Base-by-base conservation (phyloP, 1,284 basidiomycete species). In the Cutaneotrichosporon mucoides region DNA sequence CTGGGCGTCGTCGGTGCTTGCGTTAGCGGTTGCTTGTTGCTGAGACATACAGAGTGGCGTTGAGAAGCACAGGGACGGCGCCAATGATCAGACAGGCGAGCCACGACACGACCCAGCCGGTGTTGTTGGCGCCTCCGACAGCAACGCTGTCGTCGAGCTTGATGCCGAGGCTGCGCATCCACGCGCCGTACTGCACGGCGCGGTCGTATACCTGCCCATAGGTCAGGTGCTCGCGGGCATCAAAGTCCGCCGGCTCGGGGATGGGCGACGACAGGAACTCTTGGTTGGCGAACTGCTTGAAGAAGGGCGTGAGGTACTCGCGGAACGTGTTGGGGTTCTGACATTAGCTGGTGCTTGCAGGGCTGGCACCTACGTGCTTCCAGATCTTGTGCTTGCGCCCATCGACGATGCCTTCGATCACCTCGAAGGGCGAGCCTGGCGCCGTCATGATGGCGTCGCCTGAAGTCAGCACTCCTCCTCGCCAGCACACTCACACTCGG, bases 11-110 rank as follows among this genome's bases (percentile, higher is more conserved):
- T 50, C 46, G 13, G 24, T 55, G 9, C 44, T 60, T 34, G 7
- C 9, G 9, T 37, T 9, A 38, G 56, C 33, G 16, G 13, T 35
- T 33, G 13, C n/a, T 24, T 9, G 45, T 2, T 12, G 12, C 12
- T 2, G 2, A 6, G 33, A 66, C 71, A 65, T 41, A 73, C 70
- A 76, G 61, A 65, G 70, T 73, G 10, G 70, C 66, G 58, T 76
- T 76, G 12, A 76, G 59, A 15, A 64, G 66, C 5, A 75, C 70
- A 0, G 69, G 59, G 3, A 74, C 65, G 9, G 66, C 75, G 4
- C 73, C 75, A 35, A 75, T 65, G 42, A 76, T 63, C 16, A 72
- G 68, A 0, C 57, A 60, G 6, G 73, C 75, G 10, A 71, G 51
- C 45, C 68, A 75, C 1, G 67, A 49, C 9, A 54, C 38, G 9